Percentiles rank a stretch among this genome's conserved stretches.
Conservation (phyloP, 2,329 filamentous ascomycete genomes). For the Blumeriella jaapii region DNA sequence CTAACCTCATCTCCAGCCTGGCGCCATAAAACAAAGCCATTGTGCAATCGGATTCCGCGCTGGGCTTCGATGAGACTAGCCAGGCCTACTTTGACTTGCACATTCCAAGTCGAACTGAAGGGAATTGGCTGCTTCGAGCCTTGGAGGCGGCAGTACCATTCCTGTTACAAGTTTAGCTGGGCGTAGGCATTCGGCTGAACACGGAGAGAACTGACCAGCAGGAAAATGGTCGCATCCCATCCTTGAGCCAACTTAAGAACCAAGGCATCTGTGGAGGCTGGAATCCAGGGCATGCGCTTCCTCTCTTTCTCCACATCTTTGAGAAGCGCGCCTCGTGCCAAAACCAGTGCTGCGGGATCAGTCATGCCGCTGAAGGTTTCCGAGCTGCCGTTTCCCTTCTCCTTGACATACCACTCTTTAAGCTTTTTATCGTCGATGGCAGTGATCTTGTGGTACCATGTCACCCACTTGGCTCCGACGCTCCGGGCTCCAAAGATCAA, state of each 20-base stretch:
- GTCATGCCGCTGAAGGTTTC: constrained; percentile 4
- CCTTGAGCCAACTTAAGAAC: constrained; percentile 1
- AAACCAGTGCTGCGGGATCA: constrained; percentile 3
- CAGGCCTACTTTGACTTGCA: constrained; percentile 6
- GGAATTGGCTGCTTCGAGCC: constrained; percentile 3
- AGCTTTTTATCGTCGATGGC: constrained; percentile 5
- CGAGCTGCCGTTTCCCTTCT: constrained; percentile 2
- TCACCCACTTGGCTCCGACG: constrained; percentile 2
- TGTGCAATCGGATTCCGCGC: constrained; percentile 3
- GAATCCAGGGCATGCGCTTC: not conserved
- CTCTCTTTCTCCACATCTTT: constrained; percentile 4
- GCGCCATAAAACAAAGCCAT: constrained; percentile 4
- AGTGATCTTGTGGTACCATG: constrained; percentile 4
- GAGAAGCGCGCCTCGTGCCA: constrained; percentile 1
- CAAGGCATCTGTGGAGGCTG: not conserved
- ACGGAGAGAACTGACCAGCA: not conserved
- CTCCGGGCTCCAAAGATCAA: constrained; percentile 2
- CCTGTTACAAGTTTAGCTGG: not conserved
- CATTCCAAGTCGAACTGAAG: constrained; percentile 4
- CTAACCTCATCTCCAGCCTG: constrained; percentile 4
- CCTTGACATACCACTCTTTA: constrained; percentile 3
- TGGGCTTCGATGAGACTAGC: constrained; percentile 5
- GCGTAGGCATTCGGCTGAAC: not conserved
- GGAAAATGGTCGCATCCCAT: constrained; percentile 5
- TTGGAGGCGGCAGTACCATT: constrained; percentile 6